Conservation (phyloP, 1,139 yeast genomes). For the Hansenula lynferdii region DNA sequence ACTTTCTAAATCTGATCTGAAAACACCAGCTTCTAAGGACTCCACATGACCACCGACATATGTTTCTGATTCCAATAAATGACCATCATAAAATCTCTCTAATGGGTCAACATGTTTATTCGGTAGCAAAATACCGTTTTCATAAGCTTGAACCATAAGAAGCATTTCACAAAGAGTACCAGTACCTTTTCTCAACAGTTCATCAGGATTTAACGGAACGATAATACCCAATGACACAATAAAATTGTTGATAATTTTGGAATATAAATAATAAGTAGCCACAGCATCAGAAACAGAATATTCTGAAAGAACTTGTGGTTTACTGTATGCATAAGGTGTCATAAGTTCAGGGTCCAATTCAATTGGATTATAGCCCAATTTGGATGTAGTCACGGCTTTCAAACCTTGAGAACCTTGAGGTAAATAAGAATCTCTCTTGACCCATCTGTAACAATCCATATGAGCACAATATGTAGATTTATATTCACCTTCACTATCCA, state of each 20-base stretch:
- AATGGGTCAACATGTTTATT: constrained; percentile 91
- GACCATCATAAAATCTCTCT: constrained; percentile 93
- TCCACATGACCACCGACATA: constrained; percentile 99
- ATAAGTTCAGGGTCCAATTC: constrained; percentile 96
- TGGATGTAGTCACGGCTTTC: constrained; percentile 95
- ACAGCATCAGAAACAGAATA: constrained; percentile 99
- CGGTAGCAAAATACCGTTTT: constrained; percentile 72
- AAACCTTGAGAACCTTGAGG: constrained; percentile 99
- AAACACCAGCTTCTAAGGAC: constrained; percentile 96
- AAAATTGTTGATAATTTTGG: constrained; percentile 96
- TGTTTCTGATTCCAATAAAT: constrained; percentile 89
- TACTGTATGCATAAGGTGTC: constrained; percentile 96
- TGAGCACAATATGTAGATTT: constrained; percentile 91
- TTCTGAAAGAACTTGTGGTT: constrained; percentile 89
- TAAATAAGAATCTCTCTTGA: constrained; percentile 93
- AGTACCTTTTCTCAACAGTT: constrained; percentile 92
- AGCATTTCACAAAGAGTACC: constrained; percentile 99
- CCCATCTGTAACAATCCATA: constrained; percentile 99
- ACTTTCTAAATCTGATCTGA: constrained; percentile 78
- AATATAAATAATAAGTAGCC: constrained; percentile 93
- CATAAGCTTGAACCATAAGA: constrained; percentile 93
- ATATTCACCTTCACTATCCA: constrained; percentile 87
- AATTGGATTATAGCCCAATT: constrained; percentile 92
- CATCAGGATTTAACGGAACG: constrained; percentile 95
- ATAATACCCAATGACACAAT: constrained; percentile 94